Evolutionary conservation across 225 moss, liverwort and hornwort species (phyloP).

Genomic region (Marchantia paleacea): DNA sequence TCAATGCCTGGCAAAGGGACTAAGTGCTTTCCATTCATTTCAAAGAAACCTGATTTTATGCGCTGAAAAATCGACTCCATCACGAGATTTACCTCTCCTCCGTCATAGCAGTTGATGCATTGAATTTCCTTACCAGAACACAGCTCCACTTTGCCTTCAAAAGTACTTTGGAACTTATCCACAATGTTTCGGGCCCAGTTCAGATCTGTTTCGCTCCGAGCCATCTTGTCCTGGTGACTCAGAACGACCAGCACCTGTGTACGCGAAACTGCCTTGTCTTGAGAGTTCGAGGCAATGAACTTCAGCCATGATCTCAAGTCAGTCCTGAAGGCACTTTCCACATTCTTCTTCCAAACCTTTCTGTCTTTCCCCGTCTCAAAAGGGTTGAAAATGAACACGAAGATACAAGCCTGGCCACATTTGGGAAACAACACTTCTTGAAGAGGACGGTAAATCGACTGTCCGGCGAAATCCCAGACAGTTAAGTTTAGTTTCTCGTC

Average conservation of each 20-base stretch:
- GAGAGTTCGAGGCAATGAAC: neutral
- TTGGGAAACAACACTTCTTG: neutral
- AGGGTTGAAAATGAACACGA: neutral
- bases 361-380: neutral
- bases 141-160: neutral
- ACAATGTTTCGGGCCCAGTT: neutral
- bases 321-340: neutral
- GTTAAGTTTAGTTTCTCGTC: neutral
- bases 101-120: neutral
- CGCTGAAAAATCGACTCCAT: neutral
- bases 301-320: neutral
- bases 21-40: neutral
- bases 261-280: too few species aligned
- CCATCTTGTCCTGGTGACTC: neutral
- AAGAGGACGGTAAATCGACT: neutral
- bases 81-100: neutral
- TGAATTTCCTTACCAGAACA: neutral
- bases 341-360: neutral
- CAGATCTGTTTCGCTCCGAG: neutral
- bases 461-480: neutral
- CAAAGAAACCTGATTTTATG: neutral
- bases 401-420: neutral
- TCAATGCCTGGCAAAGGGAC: neutral
- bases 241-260: neutral
- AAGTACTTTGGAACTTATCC: neutral